Evolutionary conservation across 257 asterid genomes (phyloP), one percentile per base, ranked within the genome.

Genomic region (Forsythia viridissima): DNA sequence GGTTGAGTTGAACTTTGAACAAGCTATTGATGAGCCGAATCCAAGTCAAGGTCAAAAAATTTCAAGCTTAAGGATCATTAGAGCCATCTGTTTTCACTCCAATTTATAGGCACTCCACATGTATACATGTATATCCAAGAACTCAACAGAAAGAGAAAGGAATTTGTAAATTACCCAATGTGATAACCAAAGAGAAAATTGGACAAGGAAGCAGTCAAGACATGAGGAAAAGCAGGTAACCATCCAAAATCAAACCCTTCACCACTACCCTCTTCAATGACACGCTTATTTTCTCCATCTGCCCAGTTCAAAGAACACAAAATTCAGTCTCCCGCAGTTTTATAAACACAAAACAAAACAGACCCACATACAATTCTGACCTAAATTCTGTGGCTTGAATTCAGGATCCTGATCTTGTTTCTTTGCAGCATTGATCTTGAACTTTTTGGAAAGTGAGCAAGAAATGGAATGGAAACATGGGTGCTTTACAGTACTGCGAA

Each of bases 151-250:
- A 42, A 68, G 20, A 30, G 59, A 24, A 34, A 38, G 75, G 41
- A 79, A 42, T 37, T 34, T 13, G 24, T 36, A 65, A 67, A 65
- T 80, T 80, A 92, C 97, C 97, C 96, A 75, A 93, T 93, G 87
- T 93, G 97, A 84, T 90, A 93, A 61, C 97, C 97, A 79, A 93
- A 92, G 78, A 93, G 90, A 85, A 92, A 92, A 89, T 92, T 93
- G 76, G 97, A 89, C 95, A 91, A 86, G 77, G 98, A 93, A 85
- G 98, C 96, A 80, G 79, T 82, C 88, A 91, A 71, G 34, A 86
- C 93, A 79, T 92, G 95, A 65, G 95, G 96, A 82, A 89, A 85
- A 66, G 92, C 87, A 65, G 92, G 92, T 79, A 88, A 87, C 92
- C 95, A 93, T 37, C 98, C 98, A 69, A 87, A 79, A 73, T 81